Evolutionary conservation across 2,329 filamentous ascomycete genomes (phyloP).

Genomic region (Xylariaceae sp.): DNA sequence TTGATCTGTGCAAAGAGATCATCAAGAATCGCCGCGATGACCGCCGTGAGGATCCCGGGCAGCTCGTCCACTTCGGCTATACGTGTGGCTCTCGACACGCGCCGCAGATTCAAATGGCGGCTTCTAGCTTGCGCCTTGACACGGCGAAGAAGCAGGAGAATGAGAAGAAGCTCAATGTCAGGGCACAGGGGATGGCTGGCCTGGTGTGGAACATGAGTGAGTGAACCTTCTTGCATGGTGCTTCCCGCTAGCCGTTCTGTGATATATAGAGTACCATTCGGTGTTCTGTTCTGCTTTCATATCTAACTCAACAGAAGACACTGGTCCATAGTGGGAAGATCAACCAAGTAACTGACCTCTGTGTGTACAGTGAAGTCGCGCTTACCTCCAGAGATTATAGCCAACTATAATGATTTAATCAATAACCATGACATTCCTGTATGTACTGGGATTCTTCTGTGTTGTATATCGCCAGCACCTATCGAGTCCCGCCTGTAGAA

Average conservation of each 20-base stretch:
- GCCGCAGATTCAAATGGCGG: constrained; percentile 7
- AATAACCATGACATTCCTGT: constrained; percentile 10
- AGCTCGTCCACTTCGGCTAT: constrained; percentile 17
- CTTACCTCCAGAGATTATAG: constrained; percentile 14
- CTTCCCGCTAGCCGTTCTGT: no score
- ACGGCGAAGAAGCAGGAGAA: constrained; percentile 2
- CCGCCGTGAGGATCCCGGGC: constrained; percentile 4
- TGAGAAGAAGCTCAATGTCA: constrained; percentile 7
- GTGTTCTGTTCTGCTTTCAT: no score
- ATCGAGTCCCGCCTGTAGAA: no score
- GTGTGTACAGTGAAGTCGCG: constrained; percentile 7
- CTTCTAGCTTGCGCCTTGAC: constrained; percentile 1
- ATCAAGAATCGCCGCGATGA: constrained; percentile 8
- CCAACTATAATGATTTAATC: constrained; percentile 14
- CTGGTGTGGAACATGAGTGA: constrained; percentile 16
- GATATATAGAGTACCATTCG: no score
- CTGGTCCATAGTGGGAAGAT: no score
- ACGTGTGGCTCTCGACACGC: constrained; percentile 9
- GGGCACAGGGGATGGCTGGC: constrained; percentile 17
- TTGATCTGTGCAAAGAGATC: constrained; percentile 11
- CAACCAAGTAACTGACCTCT: no score
- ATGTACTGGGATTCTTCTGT: no score
- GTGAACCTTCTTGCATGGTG: no score
- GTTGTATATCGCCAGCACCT: no score
- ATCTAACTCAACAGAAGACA: no score